These are phyloP conservation scores for Trichoderma simmonsii DNA, from an alignment of 2,329 filamentous ascomycete genomes.

Conservation along the genomic window DNA sequence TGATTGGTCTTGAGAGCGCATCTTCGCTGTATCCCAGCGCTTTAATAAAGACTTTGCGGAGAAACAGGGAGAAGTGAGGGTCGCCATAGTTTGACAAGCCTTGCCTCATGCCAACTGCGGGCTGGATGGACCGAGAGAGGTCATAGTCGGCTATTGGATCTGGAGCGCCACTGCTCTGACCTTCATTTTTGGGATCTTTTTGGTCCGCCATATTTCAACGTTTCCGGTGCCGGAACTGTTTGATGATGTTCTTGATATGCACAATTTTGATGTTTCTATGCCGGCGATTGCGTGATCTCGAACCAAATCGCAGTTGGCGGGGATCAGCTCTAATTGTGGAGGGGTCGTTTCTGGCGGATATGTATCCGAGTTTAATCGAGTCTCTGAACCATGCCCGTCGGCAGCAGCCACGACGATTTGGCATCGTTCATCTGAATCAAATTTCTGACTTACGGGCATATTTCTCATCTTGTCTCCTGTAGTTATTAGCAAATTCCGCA, in stretches of 20 bases:
- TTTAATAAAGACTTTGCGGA: constrained; percentile 76
- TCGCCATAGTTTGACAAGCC: constrained; percentile 69
- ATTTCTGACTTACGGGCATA: too few species aligned
- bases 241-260: not conserved
- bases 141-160: constrained; percentile 53
- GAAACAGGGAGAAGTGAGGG: constrained; percentile 70
- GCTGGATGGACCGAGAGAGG: constrained; percentile 51
- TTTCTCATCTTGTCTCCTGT: not conserved
- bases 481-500: fast-evolving
- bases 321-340: not conserved
- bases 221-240: too few species aligned
- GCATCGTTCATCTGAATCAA: not conserved
- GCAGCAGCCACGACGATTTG: not conserved
- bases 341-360: not conserved
- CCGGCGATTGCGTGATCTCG: not conserved
- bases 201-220: not conserved
- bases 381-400: not conserved
- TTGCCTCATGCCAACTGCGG: constrained; percentile 55
- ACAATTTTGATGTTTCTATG: not conserved
- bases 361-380: not conserved
- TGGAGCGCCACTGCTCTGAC: not conserved
- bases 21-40: constrained; percentile 71
- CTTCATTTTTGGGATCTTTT: not conserved
- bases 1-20: constrained; percentile 64
- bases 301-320: not conserved